Evolutionary conservation across 352 stramenopile genomes (phyloP).

Genomic region (Globisporangium recalcitrans): DNA sequence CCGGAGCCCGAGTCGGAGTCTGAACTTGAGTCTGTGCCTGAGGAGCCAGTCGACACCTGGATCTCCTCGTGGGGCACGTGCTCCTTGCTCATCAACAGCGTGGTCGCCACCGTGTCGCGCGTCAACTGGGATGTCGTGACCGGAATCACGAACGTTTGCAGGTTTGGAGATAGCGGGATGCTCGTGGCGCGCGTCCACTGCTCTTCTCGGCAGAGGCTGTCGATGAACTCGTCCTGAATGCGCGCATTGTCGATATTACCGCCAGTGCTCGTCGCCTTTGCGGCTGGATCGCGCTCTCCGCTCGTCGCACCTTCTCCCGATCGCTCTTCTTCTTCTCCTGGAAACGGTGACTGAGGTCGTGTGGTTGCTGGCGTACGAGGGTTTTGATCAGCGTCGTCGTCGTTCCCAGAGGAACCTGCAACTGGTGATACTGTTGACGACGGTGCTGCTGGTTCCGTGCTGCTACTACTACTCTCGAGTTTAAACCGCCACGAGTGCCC

Average conservation of each 20-base stretch:
- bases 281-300: neutral
- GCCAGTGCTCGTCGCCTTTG: neutral
- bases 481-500: slow-evolving; percentile 24
- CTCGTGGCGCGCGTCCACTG: slow-evolving; percentile 14
- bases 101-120: slow-evolving; percentile 18
- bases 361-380: neutral
- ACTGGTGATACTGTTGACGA: neutral
- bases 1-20: neutral
- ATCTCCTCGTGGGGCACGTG: neutral
- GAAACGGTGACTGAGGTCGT: neutral
- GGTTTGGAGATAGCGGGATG: slow-evolving; percentile 7
- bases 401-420: neutral
- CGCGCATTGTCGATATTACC: neutral
- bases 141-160: slow-evolving; percentile 17
- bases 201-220: slow-evolving; percentile 14
- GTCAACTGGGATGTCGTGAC: slow-evolving; percentile 19
- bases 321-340: slow-evolving; percentile 3
- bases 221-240: slow-evolving; percentile 10
- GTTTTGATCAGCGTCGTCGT: neutral
- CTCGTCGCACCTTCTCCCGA: slow-evolving; percentile 1
- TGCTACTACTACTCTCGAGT: neutral
- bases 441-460: neutral
- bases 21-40: neutral
- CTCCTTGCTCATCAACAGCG: slow-evolving; percentile 12
- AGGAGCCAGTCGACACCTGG: neutral